Percentiles rank a stretch among this genome's conserved stretches.
These are phyloP conservation scores for Carex pumila DNA, from an alignment of 176 grass and related monocot genomes.

Conservation along the genomic window DNA sequence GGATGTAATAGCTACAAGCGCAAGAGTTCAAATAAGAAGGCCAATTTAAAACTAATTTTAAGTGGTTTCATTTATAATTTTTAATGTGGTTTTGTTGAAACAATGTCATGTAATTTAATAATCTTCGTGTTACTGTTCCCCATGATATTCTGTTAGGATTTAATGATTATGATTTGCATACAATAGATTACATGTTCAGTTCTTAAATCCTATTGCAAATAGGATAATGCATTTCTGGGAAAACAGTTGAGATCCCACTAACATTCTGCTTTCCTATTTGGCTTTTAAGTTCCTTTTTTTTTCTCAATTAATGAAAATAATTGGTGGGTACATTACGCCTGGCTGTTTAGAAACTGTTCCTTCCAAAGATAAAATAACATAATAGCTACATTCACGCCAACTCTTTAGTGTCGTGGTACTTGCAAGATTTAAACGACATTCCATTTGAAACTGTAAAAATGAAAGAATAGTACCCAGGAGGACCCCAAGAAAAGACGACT, in stretches of 20 bases:
- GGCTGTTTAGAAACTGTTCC: background rate
- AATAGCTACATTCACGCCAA: background rate
- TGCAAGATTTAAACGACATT: background rate
- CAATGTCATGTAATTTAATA: background rate
- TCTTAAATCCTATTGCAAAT: background rate
- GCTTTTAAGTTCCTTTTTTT: background rate
- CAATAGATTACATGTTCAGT: background rate
- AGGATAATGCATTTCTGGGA: background rate
- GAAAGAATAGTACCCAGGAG: background rate
- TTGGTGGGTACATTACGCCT: background rate
- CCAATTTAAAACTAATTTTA: background rate
- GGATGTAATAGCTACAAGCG: background rate
- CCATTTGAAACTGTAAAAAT: background rate
- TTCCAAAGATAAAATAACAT: background rate
- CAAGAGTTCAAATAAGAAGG: background rate
- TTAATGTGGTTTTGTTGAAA: background rate
- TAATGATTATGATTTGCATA: background rate
- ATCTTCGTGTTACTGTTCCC: background rate
- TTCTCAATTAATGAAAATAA: background rate
- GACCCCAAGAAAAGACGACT: background rate
- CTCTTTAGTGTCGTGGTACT: background rate
- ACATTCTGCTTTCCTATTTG: too few relatives aligned
- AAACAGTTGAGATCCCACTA: too few relatives aligned
- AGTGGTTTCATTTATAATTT: background rate
- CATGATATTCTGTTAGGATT: background rate